phyloP scores from a whole-genome alignment of 148 eudicot species.

The Silene latifolia region DNA sequence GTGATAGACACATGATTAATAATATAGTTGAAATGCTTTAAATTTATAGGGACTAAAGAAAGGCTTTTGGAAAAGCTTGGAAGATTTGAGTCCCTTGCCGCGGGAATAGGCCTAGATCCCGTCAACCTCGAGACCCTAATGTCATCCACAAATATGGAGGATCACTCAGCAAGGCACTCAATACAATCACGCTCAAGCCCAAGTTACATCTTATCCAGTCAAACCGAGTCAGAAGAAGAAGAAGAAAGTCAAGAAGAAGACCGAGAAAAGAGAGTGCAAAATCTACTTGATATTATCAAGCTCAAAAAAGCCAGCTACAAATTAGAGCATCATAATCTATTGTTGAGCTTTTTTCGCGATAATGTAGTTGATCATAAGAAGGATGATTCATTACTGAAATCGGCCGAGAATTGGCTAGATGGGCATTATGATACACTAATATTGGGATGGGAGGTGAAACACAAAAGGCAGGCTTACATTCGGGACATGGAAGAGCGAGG shows the following conservation, averaged over 20 bases:
- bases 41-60: slow-evolving; percentile 40
- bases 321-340: slow-evolving; percentile 26
- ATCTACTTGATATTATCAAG: slow-evolving; percentile 36
- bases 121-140: slow-evolving; percentile 47
- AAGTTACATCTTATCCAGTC: slow-evolving; percentile 24
- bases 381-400: slow-evolving; percentile 28
- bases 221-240: slow-evolving; percentile 20
- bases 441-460: slow-evolving; percentile 51
- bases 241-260: slow-evolving; percentile 24
- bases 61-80: slow-evolving; percentile 50
- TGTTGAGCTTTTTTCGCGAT: slow-evolving; percentile 45
- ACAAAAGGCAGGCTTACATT: slow-evolving; percentile 47
- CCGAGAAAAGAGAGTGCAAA: slow-evolving; percentile 28
- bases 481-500: slow-evolving; percentile 54
- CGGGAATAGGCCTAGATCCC: slow-evolving; percentile 42
- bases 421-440: slow-evolving; percentile 26
- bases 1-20: not conserved
- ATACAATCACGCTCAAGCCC: slow-evolving; percentile 27
- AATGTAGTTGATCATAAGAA: slow-evolving; percentile 14
- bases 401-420: slow-evolving; percentile 53
- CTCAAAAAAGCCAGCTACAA: slow-evolving; percentile 17
- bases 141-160: slow-evolving; percentile 16
- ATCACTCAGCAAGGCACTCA: slow-evolving; percentile 23
- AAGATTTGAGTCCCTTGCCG: slow-evolving; percentile 43
- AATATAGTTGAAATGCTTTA: not conserved